A percentile compares a stretch with the other conserved stretches of the same genome.
Conservation (phyloP, 2,329 filamentous ascomycete genomes). For the Cladophialophora chaetospira region DNA sequence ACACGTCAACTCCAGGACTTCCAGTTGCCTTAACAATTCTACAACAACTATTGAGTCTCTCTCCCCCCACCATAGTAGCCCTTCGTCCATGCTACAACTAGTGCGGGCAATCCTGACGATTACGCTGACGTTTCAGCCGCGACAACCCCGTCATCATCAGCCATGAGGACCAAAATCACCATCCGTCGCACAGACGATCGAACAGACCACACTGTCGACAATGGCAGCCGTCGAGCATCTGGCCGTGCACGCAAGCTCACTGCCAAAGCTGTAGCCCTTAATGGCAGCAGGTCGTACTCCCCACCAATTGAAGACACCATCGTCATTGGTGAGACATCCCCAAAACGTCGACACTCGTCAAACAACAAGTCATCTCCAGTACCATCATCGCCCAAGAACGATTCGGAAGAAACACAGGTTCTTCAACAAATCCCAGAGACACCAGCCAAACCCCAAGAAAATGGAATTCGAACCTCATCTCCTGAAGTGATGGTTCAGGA, state of each 20-base stretch:
- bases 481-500: background rate
- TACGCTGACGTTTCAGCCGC: conserved; percentile 14
- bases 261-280: conserved; percentile 26
- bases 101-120: conserved; percentile 22
- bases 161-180: conserved; percentile 17
- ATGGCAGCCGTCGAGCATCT: conserved; percentile 15
- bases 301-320: conserved; percentile 21
- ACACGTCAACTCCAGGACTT: conserved; percentile 6
- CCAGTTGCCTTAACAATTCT: conserved; percentile 1
- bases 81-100: conserved; percentile 11
- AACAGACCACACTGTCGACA: background rate
- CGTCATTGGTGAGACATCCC: conserved; percentile 12
- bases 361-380: conserved; percentile 4
- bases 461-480: background rate
- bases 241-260: conserved; percentile 26
- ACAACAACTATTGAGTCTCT: conserved; percentile 12
- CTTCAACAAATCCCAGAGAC: conserved; percentile 8
- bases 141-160: conserved; percentile 17
- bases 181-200: background rate
- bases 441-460: background rate
- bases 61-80: too few relatives aligned
- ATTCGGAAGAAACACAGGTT: background rate
- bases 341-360: background rate
- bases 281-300: conserved; percentile 14
- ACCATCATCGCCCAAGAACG: background rate